Base-by-base conservation (phyloP, 345 rosid species). In the Citrus mangshanensis region DNA sequence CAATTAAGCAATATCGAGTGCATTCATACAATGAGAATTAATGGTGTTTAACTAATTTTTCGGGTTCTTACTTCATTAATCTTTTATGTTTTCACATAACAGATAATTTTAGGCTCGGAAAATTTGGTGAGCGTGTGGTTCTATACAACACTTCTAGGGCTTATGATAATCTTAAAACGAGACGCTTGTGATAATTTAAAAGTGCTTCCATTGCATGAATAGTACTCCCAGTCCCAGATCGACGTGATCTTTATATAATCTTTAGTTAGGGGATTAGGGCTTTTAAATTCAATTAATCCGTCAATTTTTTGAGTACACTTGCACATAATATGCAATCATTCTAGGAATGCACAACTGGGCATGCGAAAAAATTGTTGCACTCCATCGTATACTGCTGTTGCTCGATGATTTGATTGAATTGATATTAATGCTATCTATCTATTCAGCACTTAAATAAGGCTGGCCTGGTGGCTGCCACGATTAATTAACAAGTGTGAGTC, bases 381-480 rank as follows among this genome's bases (percentile, higher is more conserved):
- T 22, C 38, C 51, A 73, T 54, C 51, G 27, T 35, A 19, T 14
- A 25, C 56, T 37, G 28, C 56, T 37, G 22, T 55, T 55, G 65
- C 35, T 37, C 34, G 38, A 25, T 74, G 58, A 54, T 76, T 76
- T 76, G 79, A 66, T 59, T 60, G 24, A 51, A 51, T 34, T 7
- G 25, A 56, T 27, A 24, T 49, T 49, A 46, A 46, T 46, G 51
- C 51, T 46, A 46, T 46, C 51, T 46, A 3, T 46, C 51, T 46
- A 46, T 46, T 13, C 51, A 46, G 46, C 60, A 37, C 60, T 74
- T 28, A 38, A 25, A 64, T 30, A 68, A 68, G 58, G 65, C 49
- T 18, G 55, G 37, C 61, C 38, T 67, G 54, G 38, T 76, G 64
- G 73, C 64, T 25, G 28, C 54, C 73, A 68, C 67, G 25, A 37